Base-by-base conservation (phyloP, 768 basidiomycete species). In the Agaricus blazei region DNA sequence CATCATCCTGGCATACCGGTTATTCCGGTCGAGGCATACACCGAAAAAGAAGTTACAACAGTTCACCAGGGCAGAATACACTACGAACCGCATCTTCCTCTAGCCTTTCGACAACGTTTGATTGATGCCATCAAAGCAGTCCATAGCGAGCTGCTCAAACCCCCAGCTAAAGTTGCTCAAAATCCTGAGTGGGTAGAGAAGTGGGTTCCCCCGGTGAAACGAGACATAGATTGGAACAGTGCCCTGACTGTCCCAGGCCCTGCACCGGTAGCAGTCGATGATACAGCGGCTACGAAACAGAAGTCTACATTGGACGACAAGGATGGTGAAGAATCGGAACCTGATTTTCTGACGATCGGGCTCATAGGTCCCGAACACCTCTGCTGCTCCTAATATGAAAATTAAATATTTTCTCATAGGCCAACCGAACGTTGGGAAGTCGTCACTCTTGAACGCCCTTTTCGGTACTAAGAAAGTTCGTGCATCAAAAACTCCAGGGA, bases 371-470 rank as follows among this genome's bases (percentile, higher is more conserved):
- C 19, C 69, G 4, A 56, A 11, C 8, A 3, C 3, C 6, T 26
- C n/a, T 24, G 11, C 12, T 26, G 6, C 9, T 11, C 9, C 8
- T 15, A 4, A 29, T 19, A 14, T 31, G 49, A 5, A 56, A 14
- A 27, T 7, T 4, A 6, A 34, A 34, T 34, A 31, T 34, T 11
- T 19, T 34, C 5, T 34, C 34, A 9, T 65, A 87, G 92, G 93
- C 36, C 93, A 96, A 65, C 95, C 95, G 12, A 98, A 98, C 66
- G 93, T 96, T 40, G 96, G 96, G 9, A 98, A 98, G 68, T 93
- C 91, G 1, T 93, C 90, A 0, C 72, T 97, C 4, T 70, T 98
- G 51, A 98, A 98, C 65, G 94, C 95, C 4, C 73, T 98, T 19
- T 91, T 98, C 64, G 93, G 90, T 28, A 70, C 74, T 23, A 79